Base-by-base conservation (phyloP, 805 yeast species). In the Pichia cephalocereana region DNA sequence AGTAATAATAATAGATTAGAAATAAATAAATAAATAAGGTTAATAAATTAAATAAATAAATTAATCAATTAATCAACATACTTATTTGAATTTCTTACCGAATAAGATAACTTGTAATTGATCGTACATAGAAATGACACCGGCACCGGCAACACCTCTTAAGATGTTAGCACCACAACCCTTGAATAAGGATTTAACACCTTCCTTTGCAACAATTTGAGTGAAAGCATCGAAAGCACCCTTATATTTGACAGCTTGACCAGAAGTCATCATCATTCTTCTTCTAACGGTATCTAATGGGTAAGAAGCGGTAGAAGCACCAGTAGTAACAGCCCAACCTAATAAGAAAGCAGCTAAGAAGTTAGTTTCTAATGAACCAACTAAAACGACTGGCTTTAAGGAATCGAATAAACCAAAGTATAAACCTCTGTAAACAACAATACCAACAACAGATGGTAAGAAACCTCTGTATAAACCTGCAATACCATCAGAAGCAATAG, bases 221-320 rank as follows among this genome's bases (percentile, higher is more conserved):
- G 70, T 76, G 86, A 86, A 83, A 75, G 93, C 87, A 74, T 90
- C 96, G 71, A 86, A 79, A 63, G 96, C 95, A 78, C 95, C 93
- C 69, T 82, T 76, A 80, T 89, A 89, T 79, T 90, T 89, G 66
- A 89, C 95, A 68, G 95, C 96, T 79, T 88, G 95, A 75, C 97
- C 97, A 63, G 97, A 90, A 65, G 97, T 89, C 97, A 89, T 89
- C 97, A 89, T 89, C 97, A 89, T 89, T 86, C 97, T 88, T 86
- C 97, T 88, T 85, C 97, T 90, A 70, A 89, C 89, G 69, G 97
- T 89, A 77, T 89, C 97, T 75, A 90, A 86, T 82, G 97, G 97
- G 85, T 89, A 89, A 70, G 96, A 88, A 71, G 96, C 96, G 61
- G 96, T 88, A 64, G 96, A 90, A 68, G 97, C 96, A 83, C 89